Evolutionary conservation across 495 filamentous ascomycete genomes (phyloP).

Genomic region (Jackrogersella multiformis): DNA sequence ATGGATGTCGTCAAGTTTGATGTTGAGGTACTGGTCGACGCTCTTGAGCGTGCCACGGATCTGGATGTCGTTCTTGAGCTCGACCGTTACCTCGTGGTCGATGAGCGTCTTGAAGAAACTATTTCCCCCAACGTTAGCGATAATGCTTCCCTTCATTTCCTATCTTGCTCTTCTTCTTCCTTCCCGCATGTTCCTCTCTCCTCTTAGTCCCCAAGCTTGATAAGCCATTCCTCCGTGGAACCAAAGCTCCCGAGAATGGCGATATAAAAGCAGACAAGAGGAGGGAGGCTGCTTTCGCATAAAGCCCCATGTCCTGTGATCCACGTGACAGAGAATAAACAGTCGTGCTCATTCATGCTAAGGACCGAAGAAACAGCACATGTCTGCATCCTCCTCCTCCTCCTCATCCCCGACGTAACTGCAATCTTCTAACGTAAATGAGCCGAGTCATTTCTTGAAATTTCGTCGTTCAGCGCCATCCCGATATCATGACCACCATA

Average conservation of each 20-base stretch:
- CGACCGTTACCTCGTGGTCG: constrained; percentile 93
- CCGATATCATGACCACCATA: background rate
- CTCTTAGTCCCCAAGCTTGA: background rate
- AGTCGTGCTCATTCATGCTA: background rate
- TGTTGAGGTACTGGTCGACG: constrained; percentile 98
- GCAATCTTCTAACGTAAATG: background rate
- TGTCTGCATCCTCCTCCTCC: background rate
- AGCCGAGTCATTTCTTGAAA: background rate
- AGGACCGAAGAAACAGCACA: background rate
- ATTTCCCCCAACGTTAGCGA: constrained; percentile 13
- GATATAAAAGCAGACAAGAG: background rate
- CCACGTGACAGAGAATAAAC: constrained; percentile 26
- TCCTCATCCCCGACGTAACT: background rate
- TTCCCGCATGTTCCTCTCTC: background rate
- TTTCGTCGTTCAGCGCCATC: background rate
- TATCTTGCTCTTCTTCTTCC: background rate
- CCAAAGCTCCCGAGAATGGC: background rate
- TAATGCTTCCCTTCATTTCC: background rate
- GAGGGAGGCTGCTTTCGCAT: background rate
- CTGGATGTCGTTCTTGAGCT: constrained; percentile 98
- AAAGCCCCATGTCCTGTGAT: background rate
- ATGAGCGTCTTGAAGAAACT: constrained; percentile 99
- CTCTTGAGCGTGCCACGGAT: constrained; percentile 94
- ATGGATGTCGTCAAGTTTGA: constrained; percentile 94
- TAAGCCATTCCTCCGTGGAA: background rate